Percentiles rank a stretch among this genome's conserved stretches.
Evolutionary conservation across 192 early-diverging fungal genomes (phyloP).

Genomic region (Entophlyctis helioformis): DNA sequence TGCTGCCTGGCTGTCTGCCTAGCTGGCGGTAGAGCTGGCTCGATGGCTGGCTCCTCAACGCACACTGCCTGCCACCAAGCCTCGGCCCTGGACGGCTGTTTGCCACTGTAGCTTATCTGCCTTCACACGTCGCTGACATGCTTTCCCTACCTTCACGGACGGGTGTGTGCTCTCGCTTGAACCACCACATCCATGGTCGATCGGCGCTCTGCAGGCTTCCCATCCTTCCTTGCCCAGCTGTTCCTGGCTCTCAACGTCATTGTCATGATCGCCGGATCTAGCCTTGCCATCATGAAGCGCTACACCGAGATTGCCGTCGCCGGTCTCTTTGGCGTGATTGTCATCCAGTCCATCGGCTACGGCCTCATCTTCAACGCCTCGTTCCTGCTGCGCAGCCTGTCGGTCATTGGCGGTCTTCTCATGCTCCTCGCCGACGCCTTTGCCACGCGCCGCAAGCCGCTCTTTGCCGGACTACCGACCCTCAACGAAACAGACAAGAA

Average conservation of each 20-base stretch:
- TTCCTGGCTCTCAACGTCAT: conserved; percentile 77
- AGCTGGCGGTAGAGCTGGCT: too few species aligned
- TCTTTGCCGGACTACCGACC: conserved; percentile 83
- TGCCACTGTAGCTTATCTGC: too few species aligned
- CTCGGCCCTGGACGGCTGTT: too few species aligned
- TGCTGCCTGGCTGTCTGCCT: too few species aligned
- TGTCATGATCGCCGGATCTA: conserved; percentile 72
- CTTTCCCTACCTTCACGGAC: too few species aligned
- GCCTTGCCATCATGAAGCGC: conserved; percentile 70
- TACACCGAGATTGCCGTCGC: conserved; percentile 73
- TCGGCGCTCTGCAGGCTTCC: conserved; percentile 53
- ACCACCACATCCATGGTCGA: too few species aligned
- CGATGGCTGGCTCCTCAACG: too few species aligned
- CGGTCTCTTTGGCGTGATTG: conserved; percentile 68
- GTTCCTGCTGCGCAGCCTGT: conserved; percentile 87
- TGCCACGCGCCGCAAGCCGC: conserved; percentile 42
- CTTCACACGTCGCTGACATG: too few species aligned
- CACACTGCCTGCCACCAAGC: too few species aligned
- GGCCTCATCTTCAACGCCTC: conserved; percentile 81
- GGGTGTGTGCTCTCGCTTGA: too few species aligned
- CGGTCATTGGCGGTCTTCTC: conserved; percentile 86
- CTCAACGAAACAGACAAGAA: conserved; percentile 72
- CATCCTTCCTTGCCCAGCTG: conserved; percentile 66
- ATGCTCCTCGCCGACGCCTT: conserved; percentile 85
- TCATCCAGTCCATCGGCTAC: conserved; percentile 86